Evolutionary conservation across 371 early-diverging fungal species (phyloP), one percentile per base, ranked within the genome.

Genomic region (Cokeromyces recurvatus): DNA sequence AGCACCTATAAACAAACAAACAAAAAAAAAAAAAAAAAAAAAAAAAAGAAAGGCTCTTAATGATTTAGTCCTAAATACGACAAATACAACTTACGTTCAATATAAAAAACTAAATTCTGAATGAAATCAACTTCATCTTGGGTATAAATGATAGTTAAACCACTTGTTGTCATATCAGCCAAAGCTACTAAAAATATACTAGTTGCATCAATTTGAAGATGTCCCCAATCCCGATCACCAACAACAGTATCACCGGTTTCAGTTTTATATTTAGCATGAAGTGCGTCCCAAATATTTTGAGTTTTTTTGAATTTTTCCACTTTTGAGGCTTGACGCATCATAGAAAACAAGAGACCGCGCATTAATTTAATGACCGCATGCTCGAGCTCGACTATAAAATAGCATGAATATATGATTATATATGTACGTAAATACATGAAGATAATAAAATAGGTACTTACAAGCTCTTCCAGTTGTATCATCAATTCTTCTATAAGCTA

Each of bases 261-360:
- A 2, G 94, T 94, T 44, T 86, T 85, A 66, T 91, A 91, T 65
- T 94, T 94, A 34, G 94, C 94, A 52, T 94, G 94, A 35, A 94
- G 75, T 19, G 89, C 66, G 60, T 94, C 79, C 31, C 69, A 59
- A 5, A 81, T 48, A 6, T 70, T 50, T 63, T 91, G 92, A 1
- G 87, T 85, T 57, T 86, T 76, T 66, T 91, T 90, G 68, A 90
- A 91, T 40, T 70, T 62, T 55, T 90, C 92, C 1, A 91, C 87
- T 57, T 94, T 94, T 38, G 64, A 61, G 4, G 90, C 79, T 60
- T 94, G 94, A 8, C 89, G 80, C 90, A 91, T 91, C 90, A 92
- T 91, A 16, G 82, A 59, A 53, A 81, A 85, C n/a, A 94, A 68
- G 22, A 94, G 56, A 12, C 91, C 94, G 16, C 74, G 63, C 74